Percentiles rank a stretch among this genome's conserved stretches.
Conservation (phyloP, 1,284 basidiomycete genomes). For the Trichosporon coremiiforme region DNA sequence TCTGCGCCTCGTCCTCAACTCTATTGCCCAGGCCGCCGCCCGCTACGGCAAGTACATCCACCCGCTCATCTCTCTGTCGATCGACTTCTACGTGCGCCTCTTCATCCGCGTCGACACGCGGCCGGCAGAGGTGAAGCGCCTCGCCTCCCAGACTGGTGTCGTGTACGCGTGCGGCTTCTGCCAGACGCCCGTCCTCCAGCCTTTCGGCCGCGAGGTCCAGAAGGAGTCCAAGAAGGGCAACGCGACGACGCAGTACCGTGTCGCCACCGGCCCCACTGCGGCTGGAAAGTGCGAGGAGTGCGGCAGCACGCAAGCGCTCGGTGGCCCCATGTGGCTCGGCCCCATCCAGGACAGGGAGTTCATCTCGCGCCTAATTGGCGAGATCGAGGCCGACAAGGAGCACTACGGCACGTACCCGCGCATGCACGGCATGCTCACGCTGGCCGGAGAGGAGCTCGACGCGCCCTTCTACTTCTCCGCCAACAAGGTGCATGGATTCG, state of each 20-base stretch:
- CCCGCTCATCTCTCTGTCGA: slow-evolving; percentile 88
- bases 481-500: slow-evolving; percentile 70
- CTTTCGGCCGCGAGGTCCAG: slow-evolving; percentile 70
- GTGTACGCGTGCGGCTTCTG: slow-evolving; percentile 82
- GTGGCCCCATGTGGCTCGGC: slow-evolving; percentile 96
- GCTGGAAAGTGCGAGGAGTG: slow-evolving; percentile 77
- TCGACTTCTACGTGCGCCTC: slow-evolving; percentile 95
- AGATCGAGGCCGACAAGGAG: slow-evolving; percentile 63
- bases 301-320: slow-evolving; percentile 64
- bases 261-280: slow-evolving; percentile 67
- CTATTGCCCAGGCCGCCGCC: slow-evolving; percentile 80
- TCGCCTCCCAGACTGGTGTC: slow-evolving; percentile 60
- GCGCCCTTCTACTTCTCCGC: slow-evolving; percentile 91
- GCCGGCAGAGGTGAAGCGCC: slow-evolving; percentile 83
- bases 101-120: slow-evolving; percentile 79
- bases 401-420: slow-evolving; percentile 78
- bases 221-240: slow-evolving; percentile 59
- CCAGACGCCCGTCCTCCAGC: slow-evolving; percentile 75
- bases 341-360: slow-evolving; percentile 80
- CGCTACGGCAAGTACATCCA: slow-evolving; percentile 90
- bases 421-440: slow-evolving; percentile 93
- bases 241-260: slow-evolving; percentile 69
- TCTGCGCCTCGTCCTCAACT: slow-evolving; percentile 82
- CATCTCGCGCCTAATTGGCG: slow-evolving; percentile 70
- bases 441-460: slow-evolving; percentile 84